Evolutionary conservation across 1,139 yeast species (phyloP).

Genomic region (Taphrina wiesneri): DNA sequence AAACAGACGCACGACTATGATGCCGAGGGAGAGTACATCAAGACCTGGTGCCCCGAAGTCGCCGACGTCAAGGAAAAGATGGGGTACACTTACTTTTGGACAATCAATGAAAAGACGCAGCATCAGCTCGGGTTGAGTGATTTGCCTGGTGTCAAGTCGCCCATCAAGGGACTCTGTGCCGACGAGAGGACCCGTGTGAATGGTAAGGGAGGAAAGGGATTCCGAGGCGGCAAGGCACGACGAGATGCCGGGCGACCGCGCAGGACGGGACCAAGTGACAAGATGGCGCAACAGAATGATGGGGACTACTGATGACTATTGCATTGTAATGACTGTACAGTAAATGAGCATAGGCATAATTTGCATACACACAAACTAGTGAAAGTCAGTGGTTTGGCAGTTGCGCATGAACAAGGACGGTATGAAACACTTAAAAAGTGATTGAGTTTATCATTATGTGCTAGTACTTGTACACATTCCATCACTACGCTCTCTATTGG

Average conservation of each 20-base stretch:
- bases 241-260: constrained; percentile 28
- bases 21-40: constrained; percentile 52
- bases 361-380: too few relatives aligned
- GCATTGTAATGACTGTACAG: neutral
- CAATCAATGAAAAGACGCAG: constrained; percentile 10
- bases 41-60: constrained; percentile 57
- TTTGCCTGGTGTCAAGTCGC: constrained; percentile 11
- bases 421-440: too few relatives aligned
- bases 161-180: constrained; percentile 31
- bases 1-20: constrained; percentile 56
- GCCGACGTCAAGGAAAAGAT: constrained; percentile 41
- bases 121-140: constrained; percentile 9
- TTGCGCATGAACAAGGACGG: too few relatives aligned
- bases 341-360: neutral
- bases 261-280: constrained; percentile 14
- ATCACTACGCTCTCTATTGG: neutral
- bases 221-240: constrained; percentile 14
- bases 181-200: constrained; percentile 22
- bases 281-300: neutral
- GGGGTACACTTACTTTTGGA: constrained; percentile 30
- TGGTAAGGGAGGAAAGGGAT: constrained; percentile 20
- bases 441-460: neutral
- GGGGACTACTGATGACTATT: neutral
- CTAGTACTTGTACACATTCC: constrained; percentile 6
- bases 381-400: too few relatives aligned